Evolutionary conservation across 2,329 filamentous ascomycete genomes (phyloP), one percentile per base, ranked within the genome.

Genomic region (Amauroascus verrucosus): DNA sequence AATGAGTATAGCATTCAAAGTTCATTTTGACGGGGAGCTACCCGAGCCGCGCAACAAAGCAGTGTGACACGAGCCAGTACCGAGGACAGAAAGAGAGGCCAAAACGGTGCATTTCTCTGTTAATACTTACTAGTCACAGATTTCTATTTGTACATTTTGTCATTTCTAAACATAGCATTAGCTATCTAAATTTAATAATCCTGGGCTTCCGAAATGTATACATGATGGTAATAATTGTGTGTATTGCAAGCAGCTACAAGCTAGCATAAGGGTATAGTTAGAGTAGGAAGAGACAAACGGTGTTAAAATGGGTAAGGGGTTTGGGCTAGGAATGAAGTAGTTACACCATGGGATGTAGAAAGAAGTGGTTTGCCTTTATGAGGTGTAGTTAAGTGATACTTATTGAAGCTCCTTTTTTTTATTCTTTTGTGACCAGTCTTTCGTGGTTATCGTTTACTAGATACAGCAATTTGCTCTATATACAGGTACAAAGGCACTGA

Each of bases 291-390:
- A n/a, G n/a, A 30, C 9, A 30, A 9, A 5, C 33, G 88, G 86
- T 1, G 88, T n/a, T n/a, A n/a, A 95, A 71, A 78, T 94, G 1
- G 59, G 73, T 54, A 70, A 73, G 58, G 68, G 76, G 57, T 71
- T 75, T 69, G 72, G 71, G 69, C 72, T 55, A n/a, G n/a, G n/a
- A n/a, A n/a, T n/a, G n/a, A n/a, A n/a, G n/a, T n/a, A n/a, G n/a
- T n/a, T n/a, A n/a, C n/a, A n/a, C n/a, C n/a, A n/a, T n/a, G 69
- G 70, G 16, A 43, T 37, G 8, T 46, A 48, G 24, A 8, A 26
- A n/a, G 22, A 24, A n/a, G 22, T 26, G 9, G 28, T 30, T n/a
- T n/a, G n/a, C n/a, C n/a, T n/a, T n/a, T n/a, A n/a, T n/a, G n/a
- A n/a, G n/a, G n/a, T n/a, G n/a, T n/a, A n/a, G n/a, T n/a, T n/a